Base-by-base conservation (phyloP, 2,329 filamentous ascomycete species). In the Aspergillus udagawae region DNA sequence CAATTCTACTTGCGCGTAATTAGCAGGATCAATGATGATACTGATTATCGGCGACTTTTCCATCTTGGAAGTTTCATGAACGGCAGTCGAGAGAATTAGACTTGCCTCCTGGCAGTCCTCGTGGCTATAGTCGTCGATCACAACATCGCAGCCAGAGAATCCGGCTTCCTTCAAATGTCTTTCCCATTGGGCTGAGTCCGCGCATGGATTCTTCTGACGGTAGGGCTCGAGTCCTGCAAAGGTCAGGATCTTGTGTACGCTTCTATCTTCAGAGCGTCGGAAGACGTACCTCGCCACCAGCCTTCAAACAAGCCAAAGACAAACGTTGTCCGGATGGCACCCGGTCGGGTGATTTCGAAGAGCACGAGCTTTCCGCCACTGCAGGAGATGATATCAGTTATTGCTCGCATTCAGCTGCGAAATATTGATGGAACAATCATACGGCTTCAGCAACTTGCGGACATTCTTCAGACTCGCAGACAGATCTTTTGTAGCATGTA, bases 81-180 rank as follows among this genome's bases (percentile, higher is more conserved):
- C 29, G 1, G 62, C 62, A 25, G 56, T 63, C 10, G 62, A 57
- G 17, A 60, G 52, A 2, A 64, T 57, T 12, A 63, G 9, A 29
- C 50, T 56, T 12, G 41, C 42, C 38, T 62, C 60, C 29, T 58
- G 56, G 21, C 50, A 54, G 2, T 21, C 12, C 3, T 44, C n/a
- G 12, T 61, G 47, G n/a, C 52, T 51, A 41, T 58, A 63, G 45
- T 65, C 63, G 42, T 53, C 29, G 8, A 63, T 14, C n/a, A 54
- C 51, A 10, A 65, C n/a, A 10, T 63, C 63, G 23, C 58, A 57
- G 3, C 63, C 63, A 21, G 59, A 60, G 32, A 63, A 65, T 7
- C 59, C 59, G 6, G 57, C 55, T n/a, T 60, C 44, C 12, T 28
- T 14, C 17, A 65, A 20, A 7, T 45, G 51, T 23, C 51, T 44